Evolutionary conservation across 352 stramenopile genomes (phyloP).

Genomic region (Globisporangium polare): DNA sequence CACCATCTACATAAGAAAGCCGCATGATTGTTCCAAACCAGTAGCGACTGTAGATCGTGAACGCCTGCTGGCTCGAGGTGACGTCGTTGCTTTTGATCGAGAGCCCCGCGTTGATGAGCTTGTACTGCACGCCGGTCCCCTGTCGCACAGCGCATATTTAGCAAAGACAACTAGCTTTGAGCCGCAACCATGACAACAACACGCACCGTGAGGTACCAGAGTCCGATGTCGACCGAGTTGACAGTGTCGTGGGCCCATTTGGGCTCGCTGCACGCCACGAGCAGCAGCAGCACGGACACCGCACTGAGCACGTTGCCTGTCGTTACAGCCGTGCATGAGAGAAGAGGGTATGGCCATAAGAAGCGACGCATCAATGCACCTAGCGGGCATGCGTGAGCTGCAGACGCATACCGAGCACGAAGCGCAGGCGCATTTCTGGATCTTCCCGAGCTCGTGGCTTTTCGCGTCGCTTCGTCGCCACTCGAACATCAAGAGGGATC

Average conservation of each 20-base stretch:
- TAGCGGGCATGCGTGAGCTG: not conserved
- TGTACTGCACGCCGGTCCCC: conserved; percentile 74
- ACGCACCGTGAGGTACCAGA: conserved; percentile 59
- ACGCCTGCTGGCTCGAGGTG: conserved; percentile 15
- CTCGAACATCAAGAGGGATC: not conserved
- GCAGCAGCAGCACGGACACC: conserved; percentile 43
- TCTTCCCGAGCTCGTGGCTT: not conserved
- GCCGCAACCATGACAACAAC: not conserved
- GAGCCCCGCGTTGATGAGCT: conserved; percentile 73
- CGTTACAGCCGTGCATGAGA: not conserved
- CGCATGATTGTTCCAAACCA: conserved; percentile 22
- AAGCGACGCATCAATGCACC: not conserved
- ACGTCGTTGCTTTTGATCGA: conserved; percentile 31
- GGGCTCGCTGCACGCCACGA: conserved; percentile 34
- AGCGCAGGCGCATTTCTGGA: conserved; percentile 30
- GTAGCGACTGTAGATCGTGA: conserved; percentile 31
- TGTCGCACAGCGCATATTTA: conserved; percentile 13
- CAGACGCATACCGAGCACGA: conserved; percentile 30
- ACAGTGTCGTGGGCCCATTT: conserved; percentile 61
- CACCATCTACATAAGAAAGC: not conserved
- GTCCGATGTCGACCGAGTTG: conserved; percentile 73
- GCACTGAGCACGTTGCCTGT: conserved; percentile 50
- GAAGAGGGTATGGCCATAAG: not conserved
- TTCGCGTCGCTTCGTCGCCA: not conserved
- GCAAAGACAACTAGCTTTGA: not conserved